Evolutionary conservation across 805 yeast genomes (phyloP), one percentile per base, ranked within the genome.

Genomic region (Candida vaughaniae): DNA sequence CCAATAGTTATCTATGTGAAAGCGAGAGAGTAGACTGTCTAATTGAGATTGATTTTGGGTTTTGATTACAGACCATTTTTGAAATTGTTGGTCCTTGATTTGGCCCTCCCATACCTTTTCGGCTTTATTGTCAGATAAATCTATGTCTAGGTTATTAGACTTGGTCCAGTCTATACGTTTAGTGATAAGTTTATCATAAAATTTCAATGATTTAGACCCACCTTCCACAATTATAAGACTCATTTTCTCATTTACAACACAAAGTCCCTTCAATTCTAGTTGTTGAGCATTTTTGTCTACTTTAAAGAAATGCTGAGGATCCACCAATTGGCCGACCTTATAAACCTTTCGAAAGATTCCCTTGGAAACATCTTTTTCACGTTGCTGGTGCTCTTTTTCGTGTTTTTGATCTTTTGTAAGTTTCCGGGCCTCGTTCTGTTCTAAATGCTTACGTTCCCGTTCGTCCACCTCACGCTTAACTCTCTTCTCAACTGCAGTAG

Each of bases 261-360:
- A 71, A 17, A 78, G 66, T 0, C 99, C 99, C 2, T 66, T 68
- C 17, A 90, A 58, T 2, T 66, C 73, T 32, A 78, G 55, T 53
- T 91, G 91, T 45, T 78, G 78, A 1, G 96, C 95, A 56, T 88
- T 88, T 43, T 75, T 76, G 50, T 87, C 90, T 6, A 90, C 73
- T 52, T 89, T 85, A 60, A 67, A 89, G 31, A 75, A 62, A 46
- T 86, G 85, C 43, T 81, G 80, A 0, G 85, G 82, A 55, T 82
- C 81, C 1, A 66, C 63, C 9, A 86, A 57, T 30, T 69, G 59
- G 15, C 69, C 61, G 10, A 89, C 66, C 12, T 67, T 62, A 55
- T 80, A 88, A 1, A 85, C 88, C 2, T 78, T 71, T 16, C 80
- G 66, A 45, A 52, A 66, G 25, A 65, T 60, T 0, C 93, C 93